phyloP scores from a whole-genome alignment of 106 monocot species.

The Phalaenopsis equestris region DNA sequence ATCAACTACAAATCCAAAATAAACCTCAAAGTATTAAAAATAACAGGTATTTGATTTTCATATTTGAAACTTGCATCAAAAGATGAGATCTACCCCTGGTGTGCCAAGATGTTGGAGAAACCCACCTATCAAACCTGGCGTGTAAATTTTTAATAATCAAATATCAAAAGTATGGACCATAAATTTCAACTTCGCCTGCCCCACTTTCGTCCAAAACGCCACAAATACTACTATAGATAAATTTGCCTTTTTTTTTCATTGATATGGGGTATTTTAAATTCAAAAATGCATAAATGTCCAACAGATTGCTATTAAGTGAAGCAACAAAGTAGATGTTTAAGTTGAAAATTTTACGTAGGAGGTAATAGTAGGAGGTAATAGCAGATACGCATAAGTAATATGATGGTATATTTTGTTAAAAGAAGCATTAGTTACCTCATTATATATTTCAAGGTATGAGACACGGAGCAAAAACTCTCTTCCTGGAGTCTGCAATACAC shows the following conservation, averaged over 20 bases:
- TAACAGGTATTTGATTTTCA: too few relatives aligned
- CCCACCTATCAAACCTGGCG: too few relatives aligned
- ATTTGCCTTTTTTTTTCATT: not conserved
- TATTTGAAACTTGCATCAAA: too few relatives aligned
- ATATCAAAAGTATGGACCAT: too few relatives aligned
- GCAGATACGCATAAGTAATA: not conserved
- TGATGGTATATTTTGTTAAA: not conserved
- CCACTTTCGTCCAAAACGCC: too few relatives aligned
- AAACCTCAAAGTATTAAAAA: too few relatives aligned
- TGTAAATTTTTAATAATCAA: too few relatives aligned
- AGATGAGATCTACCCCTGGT: too few relatives aligned
- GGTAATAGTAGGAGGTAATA: constrained; percentile 7
- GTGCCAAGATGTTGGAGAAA: too few relatives aligned
- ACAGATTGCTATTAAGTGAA: not conserved
- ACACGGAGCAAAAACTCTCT: constrained; percentile 97
- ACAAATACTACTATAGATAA: not conserved
- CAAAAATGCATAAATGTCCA: not conserved
- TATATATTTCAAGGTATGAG: constrained; percentile 96
- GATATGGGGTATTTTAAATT: not conserved
- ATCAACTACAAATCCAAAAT: too few relatives aligned
- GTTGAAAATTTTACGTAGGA: not conserved
- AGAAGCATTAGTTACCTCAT: constrained; percentile 47
- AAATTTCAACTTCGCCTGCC: too few relatives aligned
- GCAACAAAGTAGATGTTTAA: not conserved
- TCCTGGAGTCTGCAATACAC: constrained; percentile 69